Conservation (phyloP, 805 yeast genomes). For the Kodamaea nitidulidarum region DNA sequence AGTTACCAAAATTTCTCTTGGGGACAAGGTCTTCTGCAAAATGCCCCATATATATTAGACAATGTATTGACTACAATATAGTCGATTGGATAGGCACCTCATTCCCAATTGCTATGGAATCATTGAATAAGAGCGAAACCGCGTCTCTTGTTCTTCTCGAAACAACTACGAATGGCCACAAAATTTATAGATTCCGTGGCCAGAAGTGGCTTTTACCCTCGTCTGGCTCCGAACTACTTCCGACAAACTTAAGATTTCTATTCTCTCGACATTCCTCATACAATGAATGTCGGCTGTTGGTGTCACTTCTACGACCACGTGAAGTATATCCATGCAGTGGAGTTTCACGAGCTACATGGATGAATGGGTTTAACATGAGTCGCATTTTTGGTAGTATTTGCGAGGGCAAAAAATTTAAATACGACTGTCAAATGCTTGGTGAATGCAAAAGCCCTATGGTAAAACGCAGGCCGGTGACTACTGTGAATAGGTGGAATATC, state of each 20-base stretch:
- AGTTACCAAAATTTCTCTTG: conserved; percentile 1
- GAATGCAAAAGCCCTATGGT: conserved; percentile 14
- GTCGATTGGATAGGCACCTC: conserved; percentile 29
- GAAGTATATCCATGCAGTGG: conserved; percentile 45
- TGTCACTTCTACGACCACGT: conserved; percentile 32
- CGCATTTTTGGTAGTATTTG: conserved; percentile 40
- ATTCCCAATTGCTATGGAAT: conserved; percentile 22
- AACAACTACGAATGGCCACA: conserved; percentile 18
- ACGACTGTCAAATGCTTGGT: conserved; percentile 14
- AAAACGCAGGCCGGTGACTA: conserved; percentile 17
- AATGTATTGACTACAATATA: conserved; percentile 35
- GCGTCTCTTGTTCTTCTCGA: conserved; percentile 12
- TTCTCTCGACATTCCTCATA: conserved; percentile 49
- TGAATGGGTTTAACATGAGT: conserved; percentile 34
- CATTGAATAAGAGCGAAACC: conserved; percentile 13
- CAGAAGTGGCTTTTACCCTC: conserved; percentile 27
- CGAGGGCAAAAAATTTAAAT: conserved; percentile 10
- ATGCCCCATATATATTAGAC: conserved; percentile 27
- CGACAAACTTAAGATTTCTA: conserved; percentile 32
- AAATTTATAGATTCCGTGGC: conserved; percentile 20
- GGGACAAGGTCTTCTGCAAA: neutral
- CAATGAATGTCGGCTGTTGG: conserved; percentile 33
- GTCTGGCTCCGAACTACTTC: conserved; percentile 26
- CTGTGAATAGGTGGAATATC: conserved; percentile 33
- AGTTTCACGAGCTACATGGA: conserved; percentile 28